Evolutionary conservation across 306 rosid species (phyloP), one percentile per base, ranked within the genome.

Genomic region (Medicago ruthenica): DNA sequence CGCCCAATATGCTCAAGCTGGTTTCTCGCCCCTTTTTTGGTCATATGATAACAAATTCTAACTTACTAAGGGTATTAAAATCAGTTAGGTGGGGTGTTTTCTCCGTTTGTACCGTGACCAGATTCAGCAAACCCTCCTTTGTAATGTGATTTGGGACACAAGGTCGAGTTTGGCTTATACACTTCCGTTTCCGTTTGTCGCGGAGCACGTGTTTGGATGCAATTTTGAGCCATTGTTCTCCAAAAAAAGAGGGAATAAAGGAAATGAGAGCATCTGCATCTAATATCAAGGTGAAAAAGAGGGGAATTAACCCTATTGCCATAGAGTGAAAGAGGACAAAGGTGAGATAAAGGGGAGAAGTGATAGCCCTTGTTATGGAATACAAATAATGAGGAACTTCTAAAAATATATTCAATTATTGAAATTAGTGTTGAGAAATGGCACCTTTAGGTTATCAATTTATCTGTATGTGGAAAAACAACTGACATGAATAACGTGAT

Each of bases 111-210:
- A 13, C 10, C 11, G 17, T 31, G 5, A 42, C 50, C 70, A 39
- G 2, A 41, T 39, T 39, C 3, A 13, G n/a, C 5, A 17, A 17
- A 65, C 27, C 31, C 15, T 17, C 70, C 27, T 65, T 64, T 65
- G 70, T 16, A 65, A 34, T 39, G 51, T 42, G 50, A 17, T 65
- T 24, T 37, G 70, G 69, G 70, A 64, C 24, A 2, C n/a, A 39
- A 64, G 48, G 45, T 64, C 17, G 27, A 37, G 24, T 64, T 64
- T 37, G 8, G 14, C 21, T 6, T 64, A 17, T 10, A 37, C 7
- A 64, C 45, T 64, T 64, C 7, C 39, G 70, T 16, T 64, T 64
- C 70, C 39, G 15, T 64, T 37, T 39, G 27, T 39, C 39, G 27
- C 14, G 22, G 48, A 17, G 15, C n/a, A 7, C 3, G 27, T n/a